Base-by-base conservation (phyloP, 495 filamentous ascomycete genomes). In the Pyrenopolyporus hunteri region DNA sequence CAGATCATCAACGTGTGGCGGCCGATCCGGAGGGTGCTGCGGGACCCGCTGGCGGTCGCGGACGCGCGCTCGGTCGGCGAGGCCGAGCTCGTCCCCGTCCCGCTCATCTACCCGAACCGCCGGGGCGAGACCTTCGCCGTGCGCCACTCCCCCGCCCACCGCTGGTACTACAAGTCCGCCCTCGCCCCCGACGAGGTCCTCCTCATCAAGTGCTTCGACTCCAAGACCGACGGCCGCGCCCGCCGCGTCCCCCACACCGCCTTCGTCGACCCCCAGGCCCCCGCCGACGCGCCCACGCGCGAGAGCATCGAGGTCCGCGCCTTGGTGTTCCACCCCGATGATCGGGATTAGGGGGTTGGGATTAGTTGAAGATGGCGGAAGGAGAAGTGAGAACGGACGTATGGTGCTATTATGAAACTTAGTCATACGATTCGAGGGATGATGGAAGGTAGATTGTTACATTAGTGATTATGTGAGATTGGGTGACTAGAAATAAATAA, bases 1-100 rank as follows among this genome's bases (percentile, higher is more conserved):
- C 87, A 91, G 68, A 88, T 91, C 69, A 89, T 92, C 75, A 91
- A 91, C 60, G 87, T 90, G 53, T 91, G 88, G 89, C 84, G 88
- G 0, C 88, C 89, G 1, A 89, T 91, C 63, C 81, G 82, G 57
- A 80, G 80, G 0, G 83, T 90, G 42, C 68, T 76, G 28, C 82
- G 82, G 35, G 86, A 89, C 63, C 87, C 87, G 0, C 74, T 90
- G 0, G 81, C 80, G 2, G 75, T 89, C 13, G 85, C 85, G 0
- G 84, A 89, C 44, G 84, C 84, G 4, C 56, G 71, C 7, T 82
- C 83, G 0, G 84, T 93, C 2, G 52, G 70, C 0, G 84, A 90
- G 40, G 79, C 76, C 2, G 91, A 94, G 63, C 74, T 96, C 0
- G 83, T 93, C 3, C 70, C 77, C 0, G 74, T 91, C 4, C 76